phyloP scores from a whole-genome alignment of 1,284 basidiomycete species.

The Ganoderma lucidum region DNA sequence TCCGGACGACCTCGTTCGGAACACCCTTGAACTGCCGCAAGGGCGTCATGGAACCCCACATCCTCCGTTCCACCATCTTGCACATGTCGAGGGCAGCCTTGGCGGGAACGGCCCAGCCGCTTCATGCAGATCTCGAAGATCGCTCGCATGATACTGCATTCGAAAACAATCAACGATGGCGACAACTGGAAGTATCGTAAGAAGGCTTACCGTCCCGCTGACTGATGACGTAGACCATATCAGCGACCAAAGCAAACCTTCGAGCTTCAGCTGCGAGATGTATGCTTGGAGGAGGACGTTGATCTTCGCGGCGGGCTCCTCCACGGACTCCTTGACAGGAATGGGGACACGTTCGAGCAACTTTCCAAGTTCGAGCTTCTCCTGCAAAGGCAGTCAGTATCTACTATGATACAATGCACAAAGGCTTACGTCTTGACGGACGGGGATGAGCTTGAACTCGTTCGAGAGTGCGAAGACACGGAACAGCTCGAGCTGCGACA shows the following conservation, averaged over 20 bases:
- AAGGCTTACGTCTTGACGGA: constrained; percentile 46
- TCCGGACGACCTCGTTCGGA: constrained; percentile 86
- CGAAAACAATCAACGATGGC: not conserved
- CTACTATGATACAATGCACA: constrained; percentile 52
- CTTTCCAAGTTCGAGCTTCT: constrained; percentile 94
- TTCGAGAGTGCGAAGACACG: constrained; percentile 96
- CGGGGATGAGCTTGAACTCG: constrained; percentile 96
- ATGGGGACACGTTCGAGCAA: constrained; percentile 96
- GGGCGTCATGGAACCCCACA: constrained; percentile 99
- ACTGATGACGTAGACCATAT: constrained; percentile 99
- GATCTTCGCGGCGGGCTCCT: constrained; percentile 97
- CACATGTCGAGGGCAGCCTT: constrained; percentile 93
- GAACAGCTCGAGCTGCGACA: constrained; percentile 93
- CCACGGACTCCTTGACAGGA: constrained; percentile 96
- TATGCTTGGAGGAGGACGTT: constrained; percentile 97
- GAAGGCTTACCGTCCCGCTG: constrained; percentile 76
- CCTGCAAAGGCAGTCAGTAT: constrained; percentile 43
- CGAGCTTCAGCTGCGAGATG: constrained; percentile 94
- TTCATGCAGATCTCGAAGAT: constrained; percentile 99
- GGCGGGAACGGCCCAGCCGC: constrained; percentile 96
- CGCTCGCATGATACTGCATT: constrained; percentile 86
- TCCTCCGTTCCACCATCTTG: constrained; percentile 95
- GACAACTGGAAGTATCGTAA: not conserved
- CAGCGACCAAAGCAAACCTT: constrained; percentile 97
- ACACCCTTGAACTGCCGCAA: constrained; percentile 95